phyloP scores from a whole-genome alignment of 495 filamentous ascomycete species.

The Aspergillus saccharolyticus region DNA sequence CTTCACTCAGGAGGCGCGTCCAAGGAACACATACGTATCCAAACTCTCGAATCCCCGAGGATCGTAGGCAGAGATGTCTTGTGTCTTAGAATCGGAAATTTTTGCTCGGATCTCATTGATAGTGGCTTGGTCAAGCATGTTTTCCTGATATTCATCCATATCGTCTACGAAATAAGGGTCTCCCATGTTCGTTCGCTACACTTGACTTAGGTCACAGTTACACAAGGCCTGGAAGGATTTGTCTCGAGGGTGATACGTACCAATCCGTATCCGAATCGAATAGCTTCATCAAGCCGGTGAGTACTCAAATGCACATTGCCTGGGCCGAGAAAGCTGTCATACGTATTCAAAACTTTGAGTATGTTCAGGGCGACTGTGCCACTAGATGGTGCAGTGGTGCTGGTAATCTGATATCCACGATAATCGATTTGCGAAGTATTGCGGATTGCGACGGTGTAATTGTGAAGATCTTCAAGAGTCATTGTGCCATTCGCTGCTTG shows the following conservation, averaged over 20 bases:
- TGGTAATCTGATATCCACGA: conserved; percentile 61
- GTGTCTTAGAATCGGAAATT: conserved; percentile 66
- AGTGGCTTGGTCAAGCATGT: conserved; percentile 59
- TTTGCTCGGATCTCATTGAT: conserved; percentile 53
- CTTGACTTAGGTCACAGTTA: conserved; percentile 2
- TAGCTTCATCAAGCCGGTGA: conserved; percentile 80
- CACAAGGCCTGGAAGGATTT: neutral
- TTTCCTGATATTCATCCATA: conserved; percentile 56
- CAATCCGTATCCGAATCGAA: conserved; percentile 78
- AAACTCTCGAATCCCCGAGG: conserved; percentile 56
- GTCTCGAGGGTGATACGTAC: conserved; percentile 23
- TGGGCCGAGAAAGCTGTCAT: conserved; percentile 50
- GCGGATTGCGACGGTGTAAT: conserved; percentile 61
- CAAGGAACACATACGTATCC: conserved; percentile 43
- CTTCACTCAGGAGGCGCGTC: neutral
- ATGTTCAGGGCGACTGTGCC: conserved; percentile 67
- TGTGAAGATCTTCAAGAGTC: conserved; percentile 69
- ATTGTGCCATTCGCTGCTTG: conserved; percentile 69
- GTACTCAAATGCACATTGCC: conserved; percentile 56
- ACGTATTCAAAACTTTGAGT: conserved; percentile 76
- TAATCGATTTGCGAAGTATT: conserved; percentile 63
- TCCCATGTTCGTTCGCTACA: conserved; percentile 59
- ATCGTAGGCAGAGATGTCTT: conserved; percentile 66
- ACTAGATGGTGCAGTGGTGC: conserved; percentile 65
- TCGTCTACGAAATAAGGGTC: conserved; percentile 69